Base-by-base conservation (phyloP, 2,329 filamentous ascomycete species). In the Aspergillus jensenii region DNA sequence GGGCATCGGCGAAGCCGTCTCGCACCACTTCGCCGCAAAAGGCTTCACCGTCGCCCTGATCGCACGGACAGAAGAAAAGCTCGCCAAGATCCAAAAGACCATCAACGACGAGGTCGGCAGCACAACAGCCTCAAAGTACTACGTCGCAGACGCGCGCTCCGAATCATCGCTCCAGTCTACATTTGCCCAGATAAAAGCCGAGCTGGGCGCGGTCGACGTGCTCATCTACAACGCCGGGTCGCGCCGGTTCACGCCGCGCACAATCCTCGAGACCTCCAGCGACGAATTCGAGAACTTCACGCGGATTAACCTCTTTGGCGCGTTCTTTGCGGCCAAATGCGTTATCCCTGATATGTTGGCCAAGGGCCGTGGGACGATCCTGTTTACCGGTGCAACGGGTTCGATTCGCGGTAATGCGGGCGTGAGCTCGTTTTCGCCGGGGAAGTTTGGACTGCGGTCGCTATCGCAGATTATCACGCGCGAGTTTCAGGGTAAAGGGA, bases 201-300 rank as follows among this genome's bases (percentile, higher is more conserved):
- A 63, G 3, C 59, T 63, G 14, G 61, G 61, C 35, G 27, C 56
- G 17, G 53, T 62, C 12, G 31, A 59, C 31, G 61, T 62, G 15
- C 44, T 62, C 7, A 47, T 62, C 35, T 62, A 62, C 44, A 62
- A 62, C 27, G 61, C 61, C 5, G 61, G 61, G 1, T 62, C 61
- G 56, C 53, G 61, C 3, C 58, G 61, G 6, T 44, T 62, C 47
- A 54, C 48, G 2, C 59, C 52, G 31, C 61, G 61, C 15, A 61
- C 50, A 4, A 59, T 62, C 25, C 50, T 62, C 21, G 59, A 62
- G 37, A 62, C 61, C 0, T 49, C 56, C 0, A 52, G 55, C 15
- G 56, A 52, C 27, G 61, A 63, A 12, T 63, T 63, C 12, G 61
- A 63, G n/a, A 55, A 41, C 6, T 61, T 63, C 45, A 56, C 56